phyloP scores from a whole-genome alignment of 1,284 basidiomycete genomes.

The Cronartium quercuum region DNA sequence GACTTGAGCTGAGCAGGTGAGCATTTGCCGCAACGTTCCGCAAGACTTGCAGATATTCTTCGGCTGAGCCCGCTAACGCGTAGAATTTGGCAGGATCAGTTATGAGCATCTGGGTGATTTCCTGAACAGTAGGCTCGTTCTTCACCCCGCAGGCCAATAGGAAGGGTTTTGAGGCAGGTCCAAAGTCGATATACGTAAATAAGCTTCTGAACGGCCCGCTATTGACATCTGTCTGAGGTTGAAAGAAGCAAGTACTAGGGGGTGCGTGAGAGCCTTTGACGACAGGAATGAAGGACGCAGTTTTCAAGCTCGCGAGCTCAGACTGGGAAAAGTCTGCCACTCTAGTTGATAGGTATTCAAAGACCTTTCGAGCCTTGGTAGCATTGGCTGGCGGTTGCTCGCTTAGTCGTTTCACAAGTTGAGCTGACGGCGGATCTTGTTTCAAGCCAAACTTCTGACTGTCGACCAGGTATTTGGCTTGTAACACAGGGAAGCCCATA shows the following conservation, averaged over 20 bases:
- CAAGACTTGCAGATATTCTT: conserved; percentile 52
- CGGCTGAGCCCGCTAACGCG: conserved; percentile 48
- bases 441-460: conserved; percentile 69
- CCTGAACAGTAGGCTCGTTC: conserved; percentile 77
- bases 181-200: conserved; percentile 87
- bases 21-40: conserved; percentile 75
- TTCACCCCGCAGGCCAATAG: conserved; percentile 79
- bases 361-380: conserved; percentile 62
- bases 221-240: conserved; percentile 41
- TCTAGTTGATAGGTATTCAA: conserved; percentile 67
- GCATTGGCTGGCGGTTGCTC: conserved; percentile 60
- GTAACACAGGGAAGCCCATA: conserved; percentile 68
- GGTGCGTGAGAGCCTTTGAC: conserved; percentile 42
- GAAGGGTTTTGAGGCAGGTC: conserved; percentile 72
- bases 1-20: conserved; percentile 58
- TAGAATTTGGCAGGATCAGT: conserved; percentile 48
- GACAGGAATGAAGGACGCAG: conserved; percentile 52
- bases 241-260: conserved; percentile 58
- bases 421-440: conserved; percentile 64
- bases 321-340: conserved; percentile 57
- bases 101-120: conserved; percentile 53
- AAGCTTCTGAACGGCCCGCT: conserved; percentile 45
- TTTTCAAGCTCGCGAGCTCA: conserved; percentile 48
- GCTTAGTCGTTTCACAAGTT: conserved; percentile 62
- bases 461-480: conserved; percentile 56